Percentiles rank a stretch among this genome's conserved stretches.
These are phyloP conservation scores for Monosporascus sp. DNA, from an alignment of 2,329 filamentous ascomycete species.

Conservation along the genomic window DNA sequence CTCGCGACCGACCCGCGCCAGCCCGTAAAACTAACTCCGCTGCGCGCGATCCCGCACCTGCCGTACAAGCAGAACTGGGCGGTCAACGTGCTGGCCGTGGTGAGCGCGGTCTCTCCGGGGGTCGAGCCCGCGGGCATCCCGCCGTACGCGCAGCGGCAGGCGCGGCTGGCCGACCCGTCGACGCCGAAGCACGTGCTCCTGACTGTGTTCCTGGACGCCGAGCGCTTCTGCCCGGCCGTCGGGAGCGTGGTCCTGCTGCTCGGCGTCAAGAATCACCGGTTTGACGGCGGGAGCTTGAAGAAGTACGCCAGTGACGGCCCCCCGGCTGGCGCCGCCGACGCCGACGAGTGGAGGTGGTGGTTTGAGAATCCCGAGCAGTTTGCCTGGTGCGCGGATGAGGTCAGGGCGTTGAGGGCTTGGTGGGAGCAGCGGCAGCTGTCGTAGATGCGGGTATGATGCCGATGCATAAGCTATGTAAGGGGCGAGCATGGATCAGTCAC, in stretches of 20 bases:
- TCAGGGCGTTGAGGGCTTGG: slow-evolving; percentile 38
- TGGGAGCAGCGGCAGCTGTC: slow-evolving; percentile 25
- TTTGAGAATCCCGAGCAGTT: slow-evolving; percentile 41
- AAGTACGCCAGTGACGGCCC: slow-evolving; percentile 35
- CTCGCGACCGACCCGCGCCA: slow-evolving; percentile 25
- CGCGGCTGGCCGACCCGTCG: slow-evolving; percentile 45
- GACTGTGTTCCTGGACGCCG: slow-evolving; percentile 49
- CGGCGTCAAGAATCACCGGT: slow-evolving; percentile 53
- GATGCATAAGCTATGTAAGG: too few relatives aligned
- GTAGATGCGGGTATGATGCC: too few relatives aligned
- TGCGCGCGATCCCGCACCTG: slow-evolving; percentile 44
- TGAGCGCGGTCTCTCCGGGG: slow-evolving; percentile 37
- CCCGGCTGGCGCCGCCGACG: slow-evolving; percentile 12
- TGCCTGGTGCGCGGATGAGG: slow-evolving; percentile 40
- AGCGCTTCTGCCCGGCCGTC: slow-evolving; percentile 38
- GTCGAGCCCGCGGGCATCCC: slow-evolving; percentile 44
- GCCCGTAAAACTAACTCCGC: slow-evolving; percentile 46
- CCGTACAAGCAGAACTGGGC: slow-evolving; percentile 55
- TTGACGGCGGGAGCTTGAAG: slow-evolving; percentile 40
- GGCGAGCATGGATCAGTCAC: too few relatives aligned
- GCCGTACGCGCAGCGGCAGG: slow-evolving; percentile 46
- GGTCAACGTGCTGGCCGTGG: slow-evolving; percentile 48
- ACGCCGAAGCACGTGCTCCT: slow-evolving; percentile 47
- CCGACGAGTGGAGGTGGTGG: slow-evolving; percentile 37
- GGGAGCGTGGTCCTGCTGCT: slow-evolving; percentile 47